Conservation (phyloP, 805 yeast species). For the Saccharomycodes ludwigii region DNA sequence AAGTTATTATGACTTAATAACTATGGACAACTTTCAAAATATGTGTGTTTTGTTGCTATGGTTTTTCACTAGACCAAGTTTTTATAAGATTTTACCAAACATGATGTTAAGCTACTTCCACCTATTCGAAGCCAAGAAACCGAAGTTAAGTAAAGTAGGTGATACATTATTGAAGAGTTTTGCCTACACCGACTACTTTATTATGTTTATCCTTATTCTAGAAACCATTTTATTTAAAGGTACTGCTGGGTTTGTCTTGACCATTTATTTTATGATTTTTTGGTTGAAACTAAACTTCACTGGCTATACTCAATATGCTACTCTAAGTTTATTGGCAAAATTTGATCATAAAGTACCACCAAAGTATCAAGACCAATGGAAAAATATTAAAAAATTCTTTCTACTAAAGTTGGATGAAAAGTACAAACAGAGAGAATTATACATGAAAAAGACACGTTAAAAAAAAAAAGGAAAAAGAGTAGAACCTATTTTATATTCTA, state of each 20-base stretch:
- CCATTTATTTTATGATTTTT: slow-evolving; percentile 43
- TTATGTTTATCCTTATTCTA: slow-evolving; percentile 38
- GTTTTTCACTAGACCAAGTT: slow-evolving; percentile 51
- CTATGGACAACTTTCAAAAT: slow-evolving; percentile 69
- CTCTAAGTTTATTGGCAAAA: slow-evolving; percentile 18
- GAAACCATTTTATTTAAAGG: slow-evolving; percentile 53
- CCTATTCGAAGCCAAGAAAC: slow-evolving; percentile 24
- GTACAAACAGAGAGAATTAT: slow-evolving; percentile 14
- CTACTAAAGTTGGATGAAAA: slow-evolving; percentile 28
- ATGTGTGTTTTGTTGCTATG: slow-evolving; percentile 42
- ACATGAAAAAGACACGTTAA: no score
- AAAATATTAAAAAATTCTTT: slow-evolving; percentile 27
- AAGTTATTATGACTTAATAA: slow-evolving; percentile 40
- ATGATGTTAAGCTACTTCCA: slow-evolving; percentile 47
- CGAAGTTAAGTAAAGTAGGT: slow-evolving; percentile 9
- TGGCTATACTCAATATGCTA: slow-evolving; percentile 26
- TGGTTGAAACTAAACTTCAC: slow-evolving; percentile 59
- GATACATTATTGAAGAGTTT: slow-evolving; percentile 28
- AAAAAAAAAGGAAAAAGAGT: no score
- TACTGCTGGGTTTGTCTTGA: slow-evolving; percentile 57
- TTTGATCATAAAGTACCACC: slow-evolving; percentile 23
- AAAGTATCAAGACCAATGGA: slow-evolving; percentile 28
- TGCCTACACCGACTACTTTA: slow-evolving; percentile 48
- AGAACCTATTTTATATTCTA: no score
- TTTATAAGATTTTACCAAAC: slow-evolving; percentile 54